phyloP scores from a whole-genome alignment of 2,329 filamentous ascomycete genomes.

The Elsinoe necatrix region DNA sequence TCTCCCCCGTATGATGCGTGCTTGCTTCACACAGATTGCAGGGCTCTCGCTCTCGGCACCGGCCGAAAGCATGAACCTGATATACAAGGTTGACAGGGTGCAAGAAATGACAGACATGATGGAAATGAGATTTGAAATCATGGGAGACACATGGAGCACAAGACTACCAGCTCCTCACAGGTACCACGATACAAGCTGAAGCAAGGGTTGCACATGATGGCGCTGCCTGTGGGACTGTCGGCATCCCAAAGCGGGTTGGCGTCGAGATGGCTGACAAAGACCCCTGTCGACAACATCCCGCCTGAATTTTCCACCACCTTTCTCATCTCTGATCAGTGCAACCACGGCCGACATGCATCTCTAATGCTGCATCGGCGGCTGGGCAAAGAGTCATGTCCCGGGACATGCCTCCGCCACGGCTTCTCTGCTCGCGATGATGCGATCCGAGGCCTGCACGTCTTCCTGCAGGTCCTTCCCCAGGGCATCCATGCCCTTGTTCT shows the following conservation, averaged over 20 bases:
- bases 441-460: conserved; percentile 5
- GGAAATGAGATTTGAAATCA: not conserved
- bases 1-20: not conserved
- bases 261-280: conserved; percentile 10
- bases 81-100: not conserved
- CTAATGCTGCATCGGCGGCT: not conserved
- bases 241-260: not conserved
- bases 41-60: not conserved
- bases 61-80: not conserved
- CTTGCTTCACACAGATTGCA: conserved; percentile 11
- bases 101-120: not conserved
- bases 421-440: not conserved
- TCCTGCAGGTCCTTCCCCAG: not conserved
- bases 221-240: not conserved
- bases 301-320: not conserved
- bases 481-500: not conserved
- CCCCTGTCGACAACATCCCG: conserved; percentile 13
- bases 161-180: not conserved
- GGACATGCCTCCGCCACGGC: not conserved
- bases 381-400: conserved; percentile 11
- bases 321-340: not conserved
- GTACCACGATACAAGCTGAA: not conserved
- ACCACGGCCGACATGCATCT: conserved; percentile 2
- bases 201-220: conserved; percentile 3
- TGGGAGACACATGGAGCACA: not conserved